Percentiles rank a stretch among this genome's conserved stretches.
Evolutionary conservation across 2,329 filamentous ascomycete species (phyloP).

Genomic region (Fusarium siculi): DNA sequence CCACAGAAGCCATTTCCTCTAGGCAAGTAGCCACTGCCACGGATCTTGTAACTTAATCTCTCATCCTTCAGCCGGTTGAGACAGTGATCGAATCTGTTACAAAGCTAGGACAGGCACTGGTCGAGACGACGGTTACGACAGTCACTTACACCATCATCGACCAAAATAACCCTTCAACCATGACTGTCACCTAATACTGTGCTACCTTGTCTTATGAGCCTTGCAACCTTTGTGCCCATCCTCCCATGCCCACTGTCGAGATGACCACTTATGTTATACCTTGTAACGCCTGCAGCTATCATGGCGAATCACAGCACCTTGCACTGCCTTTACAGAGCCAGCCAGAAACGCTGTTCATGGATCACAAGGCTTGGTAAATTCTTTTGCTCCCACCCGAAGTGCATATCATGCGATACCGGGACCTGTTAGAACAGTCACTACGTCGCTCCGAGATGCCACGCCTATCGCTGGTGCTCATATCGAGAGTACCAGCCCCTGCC

Average conservation of each 20-base stretch:
- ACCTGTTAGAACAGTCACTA: too few species aligned
- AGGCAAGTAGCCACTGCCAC: fast-evolving
- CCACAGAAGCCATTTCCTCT: too few species aligned
- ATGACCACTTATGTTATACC: not conserved
- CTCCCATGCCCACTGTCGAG: not conserved
- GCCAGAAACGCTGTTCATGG: not conserved
- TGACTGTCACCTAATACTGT: not conserved
- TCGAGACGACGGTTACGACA: not conserved
- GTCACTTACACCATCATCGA: not conserved
- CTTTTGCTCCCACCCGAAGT: too few species aligned
- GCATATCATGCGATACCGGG: too few species aligned
- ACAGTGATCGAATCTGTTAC: not conserved
- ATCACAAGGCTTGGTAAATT: too few species aligned
- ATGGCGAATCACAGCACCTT: not conserved
- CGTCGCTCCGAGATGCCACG: too few species aligned
- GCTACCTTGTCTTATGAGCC: not conserved
- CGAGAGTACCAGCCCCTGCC: too few species aligned
- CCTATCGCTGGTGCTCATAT: too few species aligned
- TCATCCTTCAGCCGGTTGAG: fast-evolving
- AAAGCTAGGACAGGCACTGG: not conserved
- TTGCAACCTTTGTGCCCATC: not conserved
- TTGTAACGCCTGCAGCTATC: not conserved
- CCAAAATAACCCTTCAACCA: not conserved
- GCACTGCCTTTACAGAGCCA: fast-evolving
- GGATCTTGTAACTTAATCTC: fast-evolving